phyloP scores from a whole-genome alignment of 345 rosid genomes.

The Syzygium grande region DNA sequence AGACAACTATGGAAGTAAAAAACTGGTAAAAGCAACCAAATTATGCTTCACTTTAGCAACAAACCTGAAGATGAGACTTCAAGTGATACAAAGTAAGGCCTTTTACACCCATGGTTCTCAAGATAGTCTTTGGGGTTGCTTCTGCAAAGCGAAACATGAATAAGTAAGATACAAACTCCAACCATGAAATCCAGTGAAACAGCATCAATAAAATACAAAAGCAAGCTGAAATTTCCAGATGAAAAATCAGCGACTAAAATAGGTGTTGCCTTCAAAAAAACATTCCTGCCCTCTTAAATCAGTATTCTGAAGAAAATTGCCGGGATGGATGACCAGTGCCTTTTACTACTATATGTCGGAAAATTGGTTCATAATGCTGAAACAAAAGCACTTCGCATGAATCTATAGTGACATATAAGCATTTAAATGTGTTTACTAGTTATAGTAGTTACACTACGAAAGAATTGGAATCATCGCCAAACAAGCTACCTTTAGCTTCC shows the following conservation, averaged over 20 bases:
- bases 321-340: background rate
- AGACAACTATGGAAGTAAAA: background rate
- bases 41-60: background rate
- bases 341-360: background rate
- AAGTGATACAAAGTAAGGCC: constrained; percentile 92
- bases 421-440: background rate
- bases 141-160: constrained; percentile 28
- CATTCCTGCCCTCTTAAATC: background rate
- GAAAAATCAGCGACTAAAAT: background rate
- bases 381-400: background rate
- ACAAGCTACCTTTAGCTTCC: background rate
- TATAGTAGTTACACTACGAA: background rate
- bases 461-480: background rate
- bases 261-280: background rate
- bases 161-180: background rate
- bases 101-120: constrained; percentile 94
- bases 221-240: background rate
- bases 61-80: constrained; percentile 92
- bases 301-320: background rate
- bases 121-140: constrained; percentile 87
- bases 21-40: background rate
- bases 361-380: background rate
- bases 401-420: background rate
- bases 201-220: background rate
- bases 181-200: background rate